These are phyloP conservation scores for Aspergillus kassunensis DNA, from an alignment of 495 filamentous ascomycete species.

Conservation along the genomic window DNA sequence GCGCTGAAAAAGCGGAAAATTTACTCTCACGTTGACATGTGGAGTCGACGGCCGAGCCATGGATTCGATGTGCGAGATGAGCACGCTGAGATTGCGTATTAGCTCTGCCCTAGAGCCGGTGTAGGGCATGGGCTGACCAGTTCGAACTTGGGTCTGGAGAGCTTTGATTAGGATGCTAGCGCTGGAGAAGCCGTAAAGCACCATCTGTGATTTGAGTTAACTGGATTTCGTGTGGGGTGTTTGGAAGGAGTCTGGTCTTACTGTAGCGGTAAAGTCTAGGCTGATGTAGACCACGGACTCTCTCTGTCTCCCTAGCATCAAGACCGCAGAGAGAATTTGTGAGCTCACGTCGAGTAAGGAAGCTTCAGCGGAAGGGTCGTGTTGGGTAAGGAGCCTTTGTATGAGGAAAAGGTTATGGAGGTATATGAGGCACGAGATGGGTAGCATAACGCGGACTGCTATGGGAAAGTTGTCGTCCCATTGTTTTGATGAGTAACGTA, in stretches of 20 bases:
- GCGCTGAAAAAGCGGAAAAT: conserved; percentile 27
- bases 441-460: conserved; percentile 29
- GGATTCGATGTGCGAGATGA: conserved; percentile 35
- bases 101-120: conserved; percentile 48
- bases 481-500: conserved; percentile 29
- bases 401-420: conserved; percentile 44
- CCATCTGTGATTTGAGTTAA: conserved; percentile 23
- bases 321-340: conserved; percentile 34
- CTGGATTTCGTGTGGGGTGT: background rate
- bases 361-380: conserved; percentile 27
- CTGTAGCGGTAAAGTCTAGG: conserved; percentile 22
- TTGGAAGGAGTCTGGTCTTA: conserved; percentile 8
- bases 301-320: conserved; percentile 35
- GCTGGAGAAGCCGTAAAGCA: conserved; percentile 43
- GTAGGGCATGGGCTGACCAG: conserved; percentile 36
- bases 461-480: conserved; percentile 20
- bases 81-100: conserved; percentile 58
- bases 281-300: conserved; percentile 33
- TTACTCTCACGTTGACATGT: conserved; percentile 10
- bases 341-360: conserved; percentile 37
- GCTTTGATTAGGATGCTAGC: conserved; percentile 42
- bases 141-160: conserved; percentile 39
- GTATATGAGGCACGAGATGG: conserved; percentile 33
- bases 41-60: conserved; percentile 18
- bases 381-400: conserved; percentile 40